These are phyloP conservation scores for Chenopodium suecicum DNA, from an alignment of 148 eudicot genomes.

Conservation along the genomic window DNA sequence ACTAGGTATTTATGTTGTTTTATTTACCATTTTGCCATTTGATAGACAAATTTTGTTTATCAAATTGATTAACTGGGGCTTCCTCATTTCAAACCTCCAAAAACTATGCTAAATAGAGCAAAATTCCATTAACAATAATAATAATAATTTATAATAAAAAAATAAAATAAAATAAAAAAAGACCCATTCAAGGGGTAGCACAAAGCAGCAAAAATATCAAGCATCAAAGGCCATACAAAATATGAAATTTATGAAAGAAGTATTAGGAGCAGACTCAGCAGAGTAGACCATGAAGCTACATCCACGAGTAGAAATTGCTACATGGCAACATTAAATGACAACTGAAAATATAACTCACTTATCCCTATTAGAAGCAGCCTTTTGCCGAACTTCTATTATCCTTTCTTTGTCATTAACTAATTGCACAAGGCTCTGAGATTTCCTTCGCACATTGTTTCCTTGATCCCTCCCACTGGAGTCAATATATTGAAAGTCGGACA, in stretches of 20 bases:
- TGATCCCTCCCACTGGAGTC: conserved; percentile 95
- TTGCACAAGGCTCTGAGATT: conserved; percentile 88
- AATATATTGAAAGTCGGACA: conserved; percentile 90
- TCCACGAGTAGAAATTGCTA: not conserved
- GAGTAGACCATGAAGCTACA: not conserved
- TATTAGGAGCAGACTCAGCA: too few species aligned
- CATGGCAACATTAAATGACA: not conserved
- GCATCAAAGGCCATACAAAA: not conserved
- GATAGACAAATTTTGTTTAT: too few species aligned
- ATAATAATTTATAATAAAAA: not conserved
- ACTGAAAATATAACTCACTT: conserved; percentile 54
- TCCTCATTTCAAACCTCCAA: too few species aligned
- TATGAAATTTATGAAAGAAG: too few species aligned
- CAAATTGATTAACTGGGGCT: too few species aligned
- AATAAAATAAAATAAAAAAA: too few species aligned
- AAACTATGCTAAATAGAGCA: too few species aligned
- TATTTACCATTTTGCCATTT: too few species aligned
- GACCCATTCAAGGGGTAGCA: not conserved
- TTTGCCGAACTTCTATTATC: conserved; percentile 88
- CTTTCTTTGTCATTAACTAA: conserved; percentile 93
- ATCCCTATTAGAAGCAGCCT: conserved; percentile 91
- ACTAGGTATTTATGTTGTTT: too few species aligned
- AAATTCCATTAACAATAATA: too few species aligned
- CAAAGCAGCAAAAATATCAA: not conserved
- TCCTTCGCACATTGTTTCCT: conserved; percentile 87